These are phyloP conservation scores for Odonthalia washingtoniensis DNA, from an alignment of 31 red algal genomes.

Conservation along the genomic window DNA sequence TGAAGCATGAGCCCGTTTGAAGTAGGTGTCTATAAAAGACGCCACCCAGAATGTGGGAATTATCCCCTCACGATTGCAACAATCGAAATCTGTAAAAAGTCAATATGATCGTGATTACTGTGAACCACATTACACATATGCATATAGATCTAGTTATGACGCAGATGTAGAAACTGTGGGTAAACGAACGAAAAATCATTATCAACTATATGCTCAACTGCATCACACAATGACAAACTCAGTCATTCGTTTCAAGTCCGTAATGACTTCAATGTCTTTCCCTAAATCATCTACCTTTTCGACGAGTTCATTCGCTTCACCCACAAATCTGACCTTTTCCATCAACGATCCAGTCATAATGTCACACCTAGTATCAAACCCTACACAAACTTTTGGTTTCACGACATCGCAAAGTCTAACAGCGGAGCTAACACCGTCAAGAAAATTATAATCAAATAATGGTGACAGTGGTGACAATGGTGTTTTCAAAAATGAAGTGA, in stretches of 20 bases:
- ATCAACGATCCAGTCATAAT: constrained; percentile 12
- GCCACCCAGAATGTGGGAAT: too few relatives aligned
- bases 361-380: constrained; percentile 47
- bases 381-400: constrained; percentile 11
- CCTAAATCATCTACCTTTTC: background rate
- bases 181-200: background rate
- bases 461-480: background rate
- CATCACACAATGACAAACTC: background rate
- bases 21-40: too few relatives aligned
- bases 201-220: background rate
- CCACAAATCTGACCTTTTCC: background rate
- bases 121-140: too few relatives aligned
- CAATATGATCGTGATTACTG: too few relatives aligned
- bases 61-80: too few relatives aligned
- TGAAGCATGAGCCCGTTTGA: too few relatives aligned
- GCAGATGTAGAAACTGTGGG: constrained; percentile 7
- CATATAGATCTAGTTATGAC: too few relatives aligned
- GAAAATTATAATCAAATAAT: constrained; percentile 23
- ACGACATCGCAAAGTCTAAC: constrained; percentile 30
- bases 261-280: constrained; percentile 14
- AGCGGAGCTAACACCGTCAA: constrained; percentile 41
- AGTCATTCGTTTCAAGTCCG: too few relatives aligned
- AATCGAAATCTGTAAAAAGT: too few relatives aligned
- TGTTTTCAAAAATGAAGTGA: too few relatives aligned
- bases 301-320: background rate